Evolutionary conservation across 179 eudicot species (phyloP), one percentile per base, ranked within the genome.

Genomic region (Monotropa hypopitys): DNA sequence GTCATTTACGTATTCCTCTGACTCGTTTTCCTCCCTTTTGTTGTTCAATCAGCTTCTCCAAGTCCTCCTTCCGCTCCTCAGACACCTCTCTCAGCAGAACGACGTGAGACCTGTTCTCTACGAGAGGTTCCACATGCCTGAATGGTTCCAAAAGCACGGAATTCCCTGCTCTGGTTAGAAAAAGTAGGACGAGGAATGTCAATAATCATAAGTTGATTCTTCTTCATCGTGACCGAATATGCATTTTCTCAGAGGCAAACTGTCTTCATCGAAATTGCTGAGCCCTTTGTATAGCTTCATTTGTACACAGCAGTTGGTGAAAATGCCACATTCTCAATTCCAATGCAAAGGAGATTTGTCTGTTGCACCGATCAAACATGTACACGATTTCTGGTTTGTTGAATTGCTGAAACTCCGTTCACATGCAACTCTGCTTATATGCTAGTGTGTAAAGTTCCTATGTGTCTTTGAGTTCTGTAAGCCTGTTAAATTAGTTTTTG

Each of bases 101-200:
- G 97, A 95, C 54, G 97, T 95, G 26, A 83, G 99, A 77, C 97
- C 93, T 2, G 62, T 84, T 38, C 89, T 95, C 45, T 88, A 95
- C 26, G 97, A 95, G 46, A 88, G 86, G 75, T 95, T 93, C 74
- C 97, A 86, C 79, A 95, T 95, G 97, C 93, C 93, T 0, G 97
- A 95, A 82, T 95, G 99, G 99, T 95, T 95, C 86, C 95, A 91
- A 79, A 90, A 90, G 82, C 97, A 93, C 69, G 97, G 97, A 77
- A 90, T 95, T 68, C 95, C 97, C 54, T 80, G 88, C 78, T 82
- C 88, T 73, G 74, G 82, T 40, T 88, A 85, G 92, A 82, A 88
- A 78, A 78, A 76, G 42, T 84, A 85, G 82, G 80, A 56, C 10
- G 43, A 33, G 67, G 73, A 54, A 69, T 26, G 46, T 72, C 46